phyloP scores from a whole-genome alignment of 1,284 basidiomycete genomes.

The Athelia psychrophila region DNA sequence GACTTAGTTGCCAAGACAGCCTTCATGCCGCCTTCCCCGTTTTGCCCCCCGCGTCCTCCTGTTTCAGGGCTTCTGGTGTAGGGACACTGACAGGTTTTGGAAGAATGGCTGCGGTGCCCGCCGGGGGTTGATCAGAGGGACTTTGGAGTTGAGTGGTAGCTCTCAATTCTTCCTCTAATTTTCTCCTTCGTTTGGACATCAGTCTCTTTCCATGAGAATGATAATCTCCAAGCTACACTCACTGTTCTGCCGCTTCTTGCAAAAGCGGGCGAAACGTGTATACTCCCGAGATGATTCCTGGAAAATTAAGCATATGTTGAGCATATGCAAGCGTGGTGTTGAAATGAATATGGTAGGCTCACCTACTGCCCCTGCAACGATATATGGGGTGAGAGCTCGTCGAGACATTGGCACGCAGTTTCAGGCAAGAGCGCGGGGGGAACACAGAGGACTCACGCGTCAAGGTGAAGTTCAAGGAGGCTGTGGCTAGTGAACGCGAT shows the following conservation, averaged over 20 bases:
- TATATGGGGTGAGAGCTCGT: background rate
- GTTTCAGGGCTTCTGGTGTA: background rate
- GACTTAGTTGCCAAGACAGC: background rate
- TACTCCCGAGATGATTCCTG: conserved; percentile 9
- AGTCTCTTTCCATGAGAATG: background rate
- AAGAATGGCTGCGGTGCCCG: background rate
- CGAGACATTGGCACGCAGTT: background rate
- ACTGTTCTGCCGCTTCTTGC: conserved; percentile 5
- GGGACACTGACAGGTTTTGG: background rate
- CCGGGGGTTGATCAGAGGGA: background rate
- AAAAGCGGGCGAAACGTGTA: conserved; percentile 34
- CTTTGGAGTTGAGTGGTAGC: background rate
- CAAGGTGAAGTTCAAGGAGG: too few relatives aligned
- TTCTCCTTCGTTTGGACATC: background rate
- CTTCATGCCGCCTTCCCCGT: background rate
- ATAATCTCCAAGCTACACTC: background rate
- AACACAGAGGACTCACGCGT: too few relatives aligned
- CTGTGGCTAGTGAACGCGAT: too few relatives aligned
- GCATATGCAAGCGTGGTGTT: too few relatives aligned
- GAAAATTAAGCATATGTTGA: too few relatives aligned
- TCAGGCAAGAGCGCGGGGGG: too few relatives aligned
- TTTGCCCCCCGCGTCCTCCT: background rate
- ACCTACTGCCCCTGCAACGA: conserved; percentile 2
- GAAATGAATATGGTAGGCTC: conserved; percentile 3
- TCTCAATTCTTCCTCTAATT: background rate